Evolutionary conservation across 2,329 filamentous ascomycete genomes (phyloP).

Genomic region (Geoglossum cookeanum): DNA sequence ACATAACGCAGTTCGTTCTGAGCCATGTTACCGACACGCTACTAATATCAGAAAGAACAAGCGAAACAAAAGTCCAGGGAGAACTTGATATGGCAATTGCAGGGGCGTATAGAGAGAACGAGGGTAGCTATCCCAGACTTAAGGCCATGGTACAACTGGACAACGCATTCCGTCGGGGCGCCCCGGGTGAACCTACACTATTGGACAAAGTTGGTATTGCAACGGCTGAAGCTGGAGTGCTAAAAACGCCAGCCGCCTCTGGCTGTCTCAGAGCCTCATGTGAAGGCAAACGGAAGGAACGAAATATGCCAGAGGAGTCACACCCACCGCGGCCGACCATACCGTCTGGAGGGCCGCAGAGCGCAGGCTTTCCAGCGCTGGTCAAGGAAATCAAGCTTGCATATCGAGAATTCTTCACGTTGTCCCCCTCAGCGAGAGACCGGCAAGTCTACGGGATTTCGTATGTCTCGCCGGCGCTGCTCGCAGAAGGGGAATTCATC

Average conservation of each 20-base stretch:
- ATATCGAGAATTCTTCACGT: not conserved
- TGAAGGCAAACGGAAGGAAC: not conserved
- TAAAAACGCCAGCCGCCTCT: not conserved
- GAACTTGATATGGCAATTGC: not conserved
- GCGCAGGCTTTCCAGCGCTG: not conserved
- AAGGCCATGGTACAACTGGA: not conserved
- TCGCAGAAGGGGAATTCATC: conserved; percentile 13
- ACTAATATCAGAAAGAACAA: not conserved
- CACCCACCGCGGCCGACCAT: not conserved
- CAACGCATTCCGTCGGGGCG: not conserved
- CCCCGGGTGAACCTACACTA: not conserved
- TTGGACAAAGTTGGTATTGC: not conserved
- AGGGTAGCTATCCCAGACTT: not conserved
- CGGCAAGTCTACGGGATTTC: conserved; percentile 14
- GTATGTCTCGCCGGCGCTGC: conserved; percentile 14
- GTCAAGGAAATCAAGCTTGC: not conserved
- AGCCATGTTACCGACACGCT: not conserved
- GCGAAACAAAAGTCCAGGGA: not conserved
- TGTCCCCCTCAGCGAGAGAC: not conserved
- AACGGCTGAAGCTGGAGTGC: not conserved
- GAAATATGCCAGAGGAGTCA: not conserved
- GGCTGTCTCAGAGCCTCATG: not conserved
- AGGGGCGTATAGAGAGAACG: not conserved
- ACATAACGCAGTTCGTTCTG: not conserved
- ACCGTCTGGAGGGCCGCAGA: not conserved